These are phyloP conservation scores for Fusarium phyllophilum DNA, from an alignment of 2,329 filamentous ascomycete genomes.

Conservation along the genomic window DNA sequence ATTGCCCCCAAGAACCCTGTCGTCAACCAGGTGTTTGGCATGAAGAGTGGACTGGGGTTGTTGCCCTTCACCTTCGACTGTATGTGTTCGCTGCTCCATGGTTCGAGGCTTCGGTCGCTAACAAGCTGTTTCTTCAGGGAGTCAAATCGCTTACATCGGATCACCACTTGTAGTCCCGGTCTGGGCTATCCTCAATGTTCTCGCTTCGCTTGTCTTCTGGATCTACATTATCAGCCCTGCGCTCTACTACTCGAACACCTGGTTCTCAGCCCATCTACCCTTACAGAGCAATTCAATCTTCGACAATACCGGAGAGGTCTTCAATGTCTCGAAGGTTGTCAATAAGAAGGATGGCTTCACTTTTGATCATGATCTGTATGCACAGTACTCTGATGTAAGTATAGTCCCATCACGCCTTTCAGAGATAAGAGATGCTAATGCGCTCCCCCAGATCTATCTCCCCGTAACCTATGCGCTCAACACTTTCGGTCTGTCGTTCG, in stretches of 20 bases:
- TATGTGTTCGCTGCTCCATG: constrained; percentile 1
- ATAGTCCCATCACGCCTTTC: rapidly evolving
- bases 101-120: neutral
- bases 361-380: constrained; percentile 60
- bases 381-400: constrained; percentile 60
- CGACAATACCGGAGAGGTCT: constrained; percentile 61
- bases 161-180: constrained; percentile 54
- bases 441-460: constrained; percentile 51
- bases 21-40: constrained; percentile 62
- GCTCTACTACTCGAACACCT: constrained; percentile 60
- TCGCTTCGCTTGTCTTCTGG: constrained; percentile 59
- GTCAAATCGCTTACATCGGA: constrained; percentile 52
- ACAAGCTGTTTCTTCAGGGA: constrained; percentile 12
- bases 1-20: constrained; percentile 57
- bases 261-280: constrained; percentile 63
- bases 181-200: constrained; percentile 60
- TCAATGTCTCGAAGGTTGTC: constrained; percentile 61
- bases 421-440: neutral
- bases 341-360: constrained; percentile 51
- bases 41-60: constrained; percentile 52
- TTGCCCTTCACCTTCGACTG: constrained; percentile 57
- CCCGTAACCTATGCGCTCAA: constrained; percentile 56
- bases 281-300: constrained; percentile 63
- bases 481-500: constrained; percentile 64
- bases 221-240: constrained; percentile 56